These are phyloP conservation scores for Metschnikowia reukaufii DNA, from an alignment of 805 yeast genomes.

Conservation along the genomic window DNA sequence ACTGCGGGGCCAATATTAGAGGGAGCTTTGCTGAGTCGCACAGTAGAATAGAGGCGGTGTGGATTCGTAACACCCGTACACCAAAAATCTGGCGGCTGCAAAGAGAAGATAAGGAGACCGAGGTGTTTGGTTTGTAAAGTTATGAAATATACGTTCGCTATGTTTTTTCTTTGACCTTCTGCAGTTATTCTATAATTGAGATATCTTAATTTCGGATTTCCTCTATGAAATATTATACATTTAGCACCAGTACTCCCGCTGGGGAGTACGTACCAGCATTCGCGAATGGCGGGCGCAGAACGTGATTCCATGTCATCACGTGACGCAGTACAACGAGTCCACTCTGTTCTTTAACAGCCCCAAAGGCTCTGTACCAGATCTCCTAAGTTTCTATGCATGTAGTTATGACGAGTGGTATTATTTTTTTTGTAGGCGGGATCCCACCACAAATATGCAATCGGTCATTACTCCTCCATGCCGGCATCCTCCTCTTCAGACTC, in stretches of 20 bases:
- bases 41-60: background rate
- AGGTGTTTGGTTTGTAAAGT: no score
- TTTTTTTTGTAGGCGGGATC: background rate
- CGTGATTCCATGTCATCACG: no score
- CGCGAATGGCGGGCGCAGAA: background rate
- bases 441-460: background rate
- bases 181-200: no score
- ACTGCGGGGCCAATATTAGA: background rate
- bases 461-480: conserved; percentile 14
- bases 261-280: background rate
- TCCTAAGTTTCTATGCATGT: no score
- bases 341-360: no score
- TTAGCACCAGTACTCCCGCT: background rate
- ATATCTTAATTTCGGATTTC: conserved; percentile 1
- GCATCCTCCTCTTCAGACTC: conserved; percentile 54
- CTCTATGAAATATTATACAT: background rate
- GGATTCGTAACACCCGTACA: background rate
- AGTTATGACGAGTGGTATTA: no score
- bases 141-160: no score
- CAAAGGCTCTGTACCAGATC: no score
- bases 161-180: no score
- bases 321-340: no score
- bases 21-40: background rate
- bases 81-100: no score
- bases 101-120: no score